Evolutionary conservation across 768 basidiomycete genomes (phyloP), one percentile per base, ranked within the genome.

Genomic region (Galerina marginata): DNA sequence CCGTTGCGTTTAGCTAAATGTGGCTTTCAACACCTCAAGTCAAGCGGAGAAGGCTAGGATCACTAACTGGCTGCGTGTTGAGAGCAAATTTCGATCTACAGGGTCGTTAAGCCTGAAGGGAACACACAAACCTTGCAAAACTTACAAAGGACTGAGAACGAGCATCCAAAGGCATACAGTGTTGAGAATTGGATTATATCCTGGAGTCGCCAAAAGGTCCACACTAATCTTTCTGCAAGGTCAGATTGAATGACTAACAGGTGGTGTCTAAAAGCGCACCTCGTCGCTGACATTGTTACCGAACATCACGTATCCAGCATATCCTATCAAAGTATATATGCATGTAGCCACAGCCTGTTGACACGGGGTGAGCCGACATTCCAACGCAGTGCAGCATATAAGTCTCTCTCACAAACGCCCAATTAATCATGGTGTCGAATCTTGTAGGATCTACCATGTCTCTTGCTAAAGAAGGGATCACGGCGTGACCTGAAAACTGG

Each of bases 301-400:
- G 69, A 94, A 95, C 96, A 99, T 99, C 16, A 92, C 73, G 67
- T 97, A 98, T 0, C 96, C 96, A 16, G 86, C 87, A 46, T 83
- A 85, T 4, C 91, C 94, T 29, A 95, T 88, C 10, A 89, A 61
- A n/a, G 78, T 71, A 64, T 88, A 88, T 29, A 92, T 75, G 38
- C 78, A 74, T 0, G 90, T 89, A 20, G 91, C 85, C 48, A 88
- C 77, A 20, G 79, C 65, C 90, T 91, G 53, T 62, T 25, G 23
- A 14, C 11, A n/a, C 38, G 26, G 29, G 29, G 29, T 33, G 29
- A 33, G 45, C 12, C 25, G 29, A 43, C 49, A 49, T 43, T 53
- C 20, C 20, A 20, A 20, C 20, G n/a, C 52, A 58, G 11, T 26
- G 23, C 29, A 26, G 52, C 36, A 47, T 6, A 16, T 33, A 14